Evolutionary conservation across 352 stramenopile genomes (phyloP).

Genomic region (Phytophthora fragariae): DNA sequence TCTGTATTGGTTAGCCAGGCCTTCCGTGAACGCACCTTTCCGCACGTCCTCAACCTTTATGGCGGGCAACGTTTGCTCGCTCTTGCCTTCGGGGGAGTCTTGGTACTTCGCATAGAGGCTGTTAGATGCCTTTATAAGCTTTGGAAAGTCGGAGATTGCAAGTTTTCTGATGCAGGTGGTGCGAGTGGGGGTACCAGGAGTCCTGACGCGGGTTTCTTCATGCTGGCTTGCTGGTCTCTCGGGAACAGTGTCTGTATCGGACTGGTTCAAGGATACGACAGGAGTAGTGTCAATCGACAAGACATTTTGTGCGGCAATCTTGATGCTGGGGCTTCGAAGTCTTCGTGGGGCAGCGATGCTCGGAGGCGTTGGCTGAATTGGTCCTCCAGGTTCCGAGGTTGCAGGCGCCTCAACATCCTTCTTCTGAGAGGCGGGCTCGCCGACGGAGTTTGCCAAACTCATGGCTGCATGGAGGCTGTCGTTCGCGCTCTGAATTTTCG

Average conservation of each 20-base stretch:
- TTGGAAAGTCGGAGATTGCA: conserved; percentile 46
- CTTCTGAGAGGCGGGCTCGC: conserved; percentile 7
- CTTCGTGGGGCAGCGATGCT: conserved; percentile 21
- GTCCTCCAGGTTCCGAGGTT: background rate
- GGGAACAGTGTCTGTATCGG: conserved; percentile 5
- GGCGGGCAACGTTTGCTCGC: conserved; percentile 23
- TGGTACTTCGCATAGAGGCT: conserved; percentile 47
- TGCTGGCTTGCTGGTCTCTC: conserved; percentile 7
- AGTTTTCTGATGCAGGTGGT: conserved; percentile 32
- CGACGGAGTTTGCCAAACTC: background rate
- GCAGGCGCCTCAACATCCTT: conserved; percentile 1
- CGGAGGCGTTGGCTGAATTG: conserved; percentile 20
- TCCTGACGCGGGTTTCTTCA: conserved; percentile 6
- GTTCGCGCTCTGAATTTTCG: conserved; percentile 53
- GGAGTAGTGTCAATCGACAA: conserved; percentile 25
- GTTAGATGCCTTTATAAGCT: conserved; percentile 44
- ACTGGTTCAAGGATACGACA: conserved; percentile 27
- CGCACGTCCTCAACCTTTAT: conserved; percentile 64
- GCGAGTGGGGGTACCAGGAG: background rate
- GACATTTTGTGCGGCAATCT: conserved; percentile 48
- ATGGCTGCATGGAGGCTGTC: conserved; percentile 26
- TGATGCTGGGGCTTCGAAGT: conserved; percentile 40
- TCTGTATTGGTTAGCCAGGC: conserved; percentile 57
- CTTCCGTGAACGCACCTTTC: conserved; percentile 62
- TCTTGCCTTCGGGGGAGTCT: conserved; percentile 28